phyloP scores from a whole-genome alignment of 164 flowering plant species.

The Malania oleifera region DNA sequence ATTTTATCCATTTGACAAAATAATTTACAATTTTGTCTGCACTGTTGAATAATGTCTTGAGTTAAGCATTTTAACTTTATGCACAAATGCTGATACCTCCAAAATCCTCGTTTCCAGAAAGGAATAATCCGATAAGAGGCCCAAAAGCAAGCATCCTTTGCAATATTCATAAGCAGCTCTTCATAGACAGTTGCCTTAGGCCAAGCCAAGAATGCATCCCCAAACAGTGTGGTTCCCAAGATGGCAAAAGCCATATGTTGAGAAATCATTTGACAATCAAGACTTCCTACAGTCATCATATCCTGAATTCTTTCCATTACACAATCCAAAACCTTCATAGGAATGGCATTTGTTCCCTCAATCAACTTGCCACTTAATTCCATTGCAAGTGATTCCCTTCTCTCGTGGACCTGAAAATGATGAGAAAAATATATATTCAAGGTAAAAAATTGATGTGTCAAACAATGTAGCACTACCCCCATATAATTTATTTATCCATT shows the following conservation, averaged over 20 bases:
- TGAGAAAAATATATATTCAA: too few relatives aligned
- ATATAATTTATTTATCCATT: too few relatives aligned
- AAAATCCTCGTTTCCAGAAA: slow-evolving; percentile 57
- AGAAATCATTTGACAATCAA: slow-evolving; percentile 44
- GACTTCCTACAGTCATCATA: slow-evolving; percentile 28
- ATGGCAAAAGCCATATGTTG: slow-evolving; percentile 56
- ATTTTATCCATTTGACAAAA: slow-evolving; percentile 10
- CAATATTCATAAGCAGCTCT: slow-evolving; percentile 55
- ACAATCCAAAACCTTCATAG: slow-evolving; percentile 30
- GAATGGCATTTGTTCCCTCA: slow-evolving; percentile 29
- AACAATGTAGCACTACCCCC: neutral
- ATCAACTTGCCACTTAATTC: slow-evolving; percentile 40
- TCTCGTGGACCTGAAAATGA: slow-evolving; percentile 37
- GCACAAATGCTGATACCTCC: slow-evolving; percentile 50
- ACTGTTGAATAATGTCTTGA: slow-evolving; percentile 37
- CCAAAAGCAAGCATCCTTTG: slow-evolving; percentile 64
- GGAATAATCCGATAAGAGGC: slow-evolving; percentile 58
- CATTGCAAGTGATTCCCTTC: slow-evolving; percentile 37
- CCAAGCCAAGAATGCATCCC: slow-evolving; percentile 54
- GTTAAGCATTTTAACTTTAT: slow-evolving; percentile 48
- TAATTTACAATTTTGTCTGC: slow-evolving; percentile 26
- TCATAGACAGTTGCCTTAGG: slow-evolving; percentile 47
- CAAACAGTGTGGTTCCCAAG: slow-evolving; percentile 54
- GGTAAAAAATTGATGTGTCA: too few relatives aligned
- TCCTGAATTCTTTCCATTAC: slow-evolving; percentile 34